Percentiles rank a stretch among this genome's conserved stretches.
phyloP scores from a whole-genome alignment of 495 filamentous ascomycete species.

The Bombardia bombarda region DNA sequence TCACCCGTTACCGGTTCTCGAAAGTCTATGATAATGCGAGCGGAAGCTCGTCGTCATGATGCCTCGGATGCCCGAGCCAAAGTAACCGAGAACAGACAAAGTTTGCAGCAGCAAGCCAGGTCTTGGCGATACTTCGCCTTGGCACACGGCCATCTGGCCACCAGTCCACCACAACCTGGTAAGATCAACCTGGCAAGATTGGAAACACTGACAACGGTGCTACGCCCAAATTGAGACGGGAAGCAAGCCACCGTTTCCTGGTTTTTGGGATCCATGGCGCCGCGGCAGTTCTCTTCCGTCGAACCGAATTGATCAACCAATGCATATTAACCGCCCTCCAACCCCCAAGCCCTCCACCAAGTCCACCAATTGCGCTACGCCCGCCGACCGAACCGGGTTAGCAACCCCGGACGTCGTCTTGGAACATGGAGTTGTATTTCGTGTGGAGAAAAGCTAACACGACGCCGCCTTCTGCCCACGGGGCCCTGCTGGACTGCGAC shows the following conservation, averaged over 20 bases:
- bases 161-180: too few relatives aligned
- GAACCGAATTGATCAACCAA: conserved; percentile 13
- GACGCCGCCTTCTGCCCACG: background rate
- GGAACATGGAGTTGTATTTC: background rate
- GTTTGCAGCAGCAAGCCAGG: too few relatives aligned
- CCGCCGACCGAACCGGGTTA: background rate
- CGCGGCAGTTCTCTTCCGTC: conserved; percentile 15
- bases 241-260: conserved; percentile 11
- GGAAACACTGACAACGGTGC: too few relatives aligned
- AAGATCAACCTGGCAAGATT: too few relatives aligned
- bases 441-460: background rate
- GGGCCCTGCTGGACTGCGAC: too few relatives aligned
- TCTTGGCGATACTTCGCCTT: too few relatives aligned
- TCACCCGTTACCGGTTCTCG: too few relatives aligned
- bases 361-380: background rate
- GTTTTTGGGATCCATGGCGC: conserved; percentile 11
- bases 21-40: too few relatives aligned
- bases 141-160: too few relatives aligned
- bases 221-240: conserved; percentile 5
- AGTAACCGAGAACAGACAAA: too few relatives aligned
- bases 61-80: too few relatives aligned
- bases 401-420: background rate
- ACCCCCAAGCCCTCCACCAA: background rate
- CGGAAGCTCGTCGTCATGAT: too few relatives aligned
- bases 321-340: conserved; percentile 7